Evolutionary conservation across 2,329 filamentous ascomycete genomes (phyloP).

Genomic region (Triangularia verruculosa): DNA sequence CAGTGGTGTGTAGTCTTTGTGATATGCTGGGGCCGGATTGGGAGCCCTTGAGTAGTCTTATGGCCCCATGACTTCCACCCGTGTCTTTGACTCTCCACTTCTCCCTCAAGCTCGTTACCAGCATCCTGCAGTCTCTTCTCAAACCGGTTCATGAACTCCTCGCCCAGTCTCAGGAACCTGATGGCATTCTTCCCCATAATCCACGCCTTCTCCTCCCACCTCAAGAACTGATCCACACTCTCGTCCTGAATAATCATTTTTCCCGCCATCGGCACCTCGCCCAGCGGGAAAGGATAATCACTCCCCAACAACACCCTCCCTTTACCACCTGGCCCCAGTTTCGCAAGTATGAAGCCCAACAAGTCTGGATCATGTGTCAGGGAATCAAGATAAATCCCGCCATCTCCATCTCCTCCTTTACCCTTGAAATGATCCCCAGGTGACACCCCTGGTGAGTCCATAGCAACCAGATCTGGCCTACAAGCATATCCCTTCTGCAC

Average conservation of each 20-base stretch:
- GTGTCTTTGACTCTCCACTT: not conserved
- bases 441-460: slow-evolving; percentile 30
- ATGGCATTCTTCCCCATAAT: slow-evolving; percentile 36
- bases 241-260: slow-evolving; percentile 33
- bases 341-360: slow-evolving; percentile 34
- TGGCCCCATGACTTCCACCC: not conserved
- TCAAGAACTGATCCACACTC: slow-evolving; percentile 30
- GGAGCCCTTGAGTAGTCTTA: not conserved
- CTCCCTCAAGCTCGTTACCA: not conserved
- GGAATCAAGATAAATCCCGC: slow-evolving; percentile 36
- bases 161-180: slow-evolving; percentile 31
- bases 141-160: slow-evolving; percentile 28
- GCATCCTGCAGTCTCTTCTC: slow-evolving; percentile 27
- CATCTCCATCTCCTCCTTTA: slow-evolving; percentile 17
- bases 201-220: slow-evolving; percentile 32
- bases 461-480: slow-evolving; percentile 35
- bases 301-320: slow-evolving; percentile 35
- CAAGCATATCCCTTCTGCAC: slow-evolving; percentile 37
- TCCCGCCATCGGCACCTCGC: slow-evolving; percentile 35
- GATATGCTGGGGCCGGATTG: not conserved
- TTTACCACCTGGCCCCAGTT: slow-evolving; percentile 30
- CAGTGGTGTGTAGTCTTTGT: not conserved
- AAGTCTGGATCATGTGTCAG: slow-evolving; percentile 36
- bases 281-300: slow-evolving; percentile 37
- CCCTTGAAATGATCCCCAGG: slow-evolving; percentile 31